Evolutionary conservation across 306 rosid genomes (phyloP).

Genomic region (Coriaria nepalensis): DNA sequence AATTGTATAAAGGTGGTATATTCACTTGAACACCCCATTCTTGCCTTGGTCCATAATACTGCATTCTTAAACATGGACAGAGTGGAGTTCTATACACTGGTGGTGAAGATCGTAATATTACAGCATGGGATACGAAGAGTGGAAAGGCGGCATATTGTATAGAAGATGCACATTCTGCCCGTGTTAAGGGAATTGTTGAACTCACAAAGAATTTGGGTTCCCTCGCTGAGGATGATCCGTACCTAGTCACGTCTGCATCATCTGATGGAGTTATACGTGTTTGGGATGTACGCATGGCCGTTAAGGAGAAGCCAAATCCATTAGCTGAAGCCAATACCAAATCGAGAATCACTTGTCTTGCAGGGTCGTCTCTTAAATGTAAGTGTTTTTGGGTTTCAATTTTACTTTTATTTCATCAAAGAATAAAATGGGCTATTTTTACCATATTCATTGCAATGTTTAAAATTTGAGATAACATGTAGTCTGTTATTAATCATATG

Average conservation of each 20-base stretch:
- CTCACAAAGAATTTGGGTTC: conserved; percentile 31
- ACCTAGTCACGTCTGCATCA: conserved; percentile 70
- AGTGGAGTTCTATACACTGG: conserved; percentile 69
- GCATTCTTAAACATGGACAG: conserved; percentile 24
- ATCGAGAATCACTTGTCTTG: conserved; percentile 78
- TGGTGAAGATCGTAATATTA: conserved; percentile 61
- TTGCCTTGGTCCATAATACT: background rate
- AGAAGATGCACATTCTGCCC: conserved; percentile 62
- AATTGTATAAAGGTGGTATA: too few species aligned
- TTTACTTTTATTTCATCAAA: conserved; percentile 1
- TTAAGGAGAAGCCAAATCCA: conserved; percentile 46
- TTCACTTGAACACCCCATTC: too few species aligned
- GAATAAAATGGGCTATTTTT: too few species aligned
- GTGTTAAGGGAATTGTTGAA: conserved; percentile 73
- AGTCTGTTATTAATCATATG: too few species aligned
- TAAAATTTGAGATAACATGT: too few species aligned
- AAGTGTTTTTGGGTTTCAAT: conserved; percentile 15
- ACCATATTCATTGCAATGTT: too few species aligned
- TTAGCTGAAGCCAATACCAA: conserved; percentile 69
- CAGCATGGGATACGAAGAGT: conserved; percentile 74
- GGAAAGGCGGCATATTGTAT: conserved; percentile 65
- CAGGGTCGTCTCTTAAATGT: conserved; percentile 72
- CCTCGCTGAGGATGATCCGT: conserved; percentile 45
- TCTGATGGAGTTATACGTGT: conserved; percentile 73
- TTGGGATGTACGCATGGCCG: conserved; percentile 91